Evolutionary conservation across 2,329 filamentous ascomycete species (phyloP).

Genomic region (Sarocladium strictum): DNA sequence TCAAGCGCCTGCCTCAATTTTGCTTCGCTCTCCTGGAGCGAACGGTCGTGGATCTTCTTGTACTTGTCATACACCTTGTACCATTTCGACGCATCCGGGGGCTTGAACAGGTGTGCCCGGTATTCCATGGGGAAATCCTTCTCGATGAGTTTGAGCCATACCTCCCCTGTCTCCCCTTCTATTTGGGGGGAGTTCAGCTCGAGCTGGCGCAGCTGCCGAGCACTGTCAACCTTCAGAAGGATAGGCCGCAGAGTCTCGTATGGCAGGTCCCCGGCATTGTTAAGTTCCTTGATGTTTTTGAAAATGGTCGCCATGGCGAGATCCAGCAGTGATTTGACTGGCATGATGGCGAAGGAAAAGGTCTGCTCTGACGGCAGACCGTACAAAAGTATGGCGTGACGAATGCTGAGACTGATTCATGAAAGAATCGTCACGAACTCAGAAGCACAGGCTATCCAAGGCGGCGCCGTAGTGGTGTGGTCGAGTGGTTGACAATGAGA

Average conservation of each 20-base stretch:
- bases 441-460: neutral
- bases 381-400: neutral
- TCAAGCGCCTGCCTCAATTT: slow-evolving; percentile 51
- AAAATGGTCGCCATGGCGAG: slow-evolving; percentile 45
- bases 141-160: slow-evolving; percentile 76
- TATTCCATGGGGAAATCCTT: slow-evolving; percentile 65
- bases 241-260: slow-evolving; percentile 59
- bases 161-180: slow-evolving; percentile 58
- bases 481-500: neutral
- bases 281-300: slow-evolving; percentile 51
- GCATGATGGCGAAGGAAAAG: slow-evolving; percentile 22
- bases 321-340: slow-evolving; percentile 44
- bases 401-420: neutral
- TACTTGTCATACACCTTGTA: slow-evolving; percentile 71
- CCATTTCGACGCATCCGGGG: slow-evolving; percentile 66
- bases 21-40: slow-evolving; percentile 54
- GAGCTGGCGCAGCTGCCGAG: slow-evolving; percentile 67
- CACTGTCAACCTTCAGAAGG: slow-evolving; percentile 64
- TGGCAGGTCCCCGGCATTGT: slow-evolving; percentile 65
- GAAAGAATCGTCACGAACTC: neutral
- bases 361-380: neutral
- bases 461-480: neutral
- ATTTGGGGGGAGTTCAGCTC: slow-evolving; percentile 76
- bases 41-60: slow-evolving; percentile 49
- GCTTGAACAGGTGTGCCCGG: slow-evolving; percentile 56